phyloP scores from a whole-genome alignment of 352 stramenopile species.

The Lagenidium sp. region DNA sequence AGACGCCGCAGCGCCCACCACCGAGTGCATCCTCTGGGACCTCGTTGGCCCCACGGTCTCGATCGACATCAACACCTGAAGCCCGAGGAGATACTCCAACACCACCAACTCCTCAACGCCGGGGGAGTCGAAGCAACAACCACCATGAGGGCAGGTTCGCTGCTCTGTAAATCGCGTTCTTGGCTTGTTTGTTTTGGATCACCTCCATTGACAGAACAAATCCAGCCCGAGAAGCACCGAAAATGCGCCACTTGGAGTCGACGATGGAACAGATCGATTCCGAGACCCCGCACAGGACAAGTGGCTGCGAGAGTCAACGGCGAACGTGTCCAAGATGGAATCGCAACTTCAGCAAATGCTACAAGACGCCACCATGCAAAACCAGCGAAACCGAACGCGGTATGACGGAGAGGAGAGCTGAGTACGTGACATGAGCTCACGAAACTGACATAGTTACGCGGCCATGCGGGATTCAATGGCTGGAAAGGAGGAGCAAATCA shows the following conservation, averaged over 20 bases:
- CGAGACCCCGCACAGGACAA: constrained; percentile 1
- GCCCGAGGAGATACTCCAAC: too few species aligned
- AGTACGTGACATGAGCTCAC: too few species aligned
- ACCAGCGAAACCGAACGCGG: constrained; percentile 32
- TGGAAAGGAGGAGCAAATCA: constrained; percentile 16
- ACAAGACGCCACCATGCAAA: constrained; percentile 11
- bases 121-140: background rate
- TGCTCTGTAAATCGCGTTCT: background rate
- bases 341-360: constrained; percentile 9
- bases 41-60: too few species aligned
- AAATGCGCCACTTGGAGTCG: constrained; percentile 8
- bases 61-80: too few species aligned
- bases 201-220: too few species aligned
- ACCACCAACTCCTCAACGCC: too few species aligned
- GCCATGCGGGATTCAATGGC: constrained; percentile 9
- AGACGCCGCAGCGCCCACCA: background rate
- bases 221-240: too few species aligned
- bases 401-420: too few species aligned
- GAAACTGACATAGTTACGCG: constrained; percentile 15
- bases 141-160: background rate
- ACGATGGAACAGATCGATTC: background rate
- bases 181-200: background rate
- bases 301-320: constrained; percentile 11
- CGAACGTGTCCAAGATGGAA: constrained; percentile 8
- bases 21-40: too few species aligned